Evolutionary conservation across 2,329 filamentous ascomycete genomes (phyloP), one percentile per base, ranked within the genome.

Genomic region (Diplodia corticola): DNA sequence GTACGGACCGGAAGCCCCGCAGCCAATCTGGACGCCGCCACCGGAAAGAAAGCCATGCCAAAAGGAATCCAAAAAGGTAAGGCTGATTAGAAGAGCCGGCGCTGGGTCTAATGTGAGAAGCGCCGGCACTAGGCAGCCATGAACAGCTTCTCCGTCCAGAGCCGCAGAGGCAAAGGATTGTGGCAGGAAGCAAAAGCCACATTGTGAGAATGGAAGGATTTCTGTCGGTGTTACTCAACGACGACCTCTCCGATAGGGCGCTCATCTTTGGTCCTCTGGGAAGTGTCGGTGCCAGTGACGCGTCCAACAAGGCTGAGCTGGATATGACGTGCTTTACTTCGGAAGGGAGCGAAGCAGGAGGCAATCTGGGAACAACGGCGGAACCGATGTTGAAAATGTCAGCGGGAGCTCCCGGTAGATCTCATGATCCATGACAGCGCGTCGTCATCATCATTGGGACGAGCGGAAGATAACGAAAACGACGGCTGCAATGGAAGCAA

Each of bases 391-490:
- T 15, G 22, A 20, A 37, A 17, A 12, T 60, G 57, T 61, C 57
- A 61, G 28, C 57, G 57, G 57, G 57, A 35, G 57, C 57, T 61
- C 57, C 57, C 57, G 57, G 57, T 35, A 61, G 57, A 61, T 61
- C 57, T 24, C n/a, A 26, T 46, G 10, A 28, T 28, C 28, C 28
- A 6, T 3, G 4, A 28, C 28, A 28, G 28, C 28, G 4, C 28
- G 28, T 4, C 28, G 28, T 28, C n/a, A n/a, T n/a, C n/a, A n/a
- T n/a, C n/a, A 20, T 22, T 48, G 55, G 40, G 24, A 33, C 24
- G 24, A 24, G 20, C 17, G 37, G n/a, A n/a, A n/a, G n/a, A n/a
- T n/a, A n/a, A n/a, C n/a, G n/a, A n/a, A n/a, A n/a, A n/a, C n/a
- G n/a, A n/a, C n/a, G n/a, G n/a, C n/a, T n/a, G n/a, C n/a, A n/a